Evolutionary conservation across 192 early-diverging fungal genomes (phyloP).

Genomic region (Cladochytrium replicatum): DNA sequence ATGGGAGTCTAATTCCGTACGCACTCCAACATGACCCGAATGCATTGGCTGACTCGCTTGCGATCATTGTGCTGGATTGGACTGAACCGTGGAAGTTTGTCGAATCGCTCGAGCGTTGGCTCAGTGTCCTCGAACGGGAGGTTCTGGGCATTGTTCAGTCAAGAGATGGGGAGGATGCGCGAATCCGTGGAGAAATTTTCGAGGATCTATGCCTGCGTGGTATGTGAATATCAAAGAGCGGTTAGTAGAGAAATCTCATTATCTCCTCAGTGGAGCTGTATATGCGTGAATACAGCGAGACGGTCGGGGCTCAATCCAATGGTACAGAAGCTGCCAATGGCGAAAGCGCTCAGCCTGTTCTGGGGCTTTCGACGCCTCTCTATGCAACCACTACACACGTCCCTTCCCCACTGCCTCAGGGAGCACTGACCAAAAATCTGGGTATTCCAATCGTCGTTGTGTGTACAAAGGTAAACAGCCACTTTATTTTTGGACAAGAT

Average conservation of each 20-base stretch:
- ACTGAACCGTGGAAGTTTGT: constrained; percentile 78
- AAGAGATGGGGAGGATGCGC: no score
- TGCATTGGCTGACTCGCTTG: constrained; percentile 50
- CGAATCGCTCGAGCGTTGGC: constrained; percentile 68
- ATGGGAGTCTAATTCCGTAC: constrained; percentile 58
- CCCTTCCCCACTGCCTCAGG: constrained; percentile 61
- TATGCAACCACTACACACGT: constrained; percentile 19
- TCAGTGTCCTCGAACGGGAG: constrained; percentile 50
- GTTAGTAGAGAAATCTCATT: no score
- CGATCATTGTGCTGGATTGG: constrained; percentile 85
- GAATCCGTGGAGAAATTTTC: no score
- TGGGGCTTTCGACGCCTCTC: background rate
- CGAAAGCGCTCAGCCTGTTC: no score
- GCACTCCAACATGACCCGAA: constrained; percentile 47
- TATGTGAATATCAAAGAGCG: no score
- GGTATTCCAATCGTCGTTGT: constrained; percentile 86
- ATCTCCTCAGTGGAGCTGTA: constrained; percentile 47
- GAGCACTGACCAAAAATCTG: constrained; percentile 74
- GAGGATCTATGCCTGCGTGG: no score
- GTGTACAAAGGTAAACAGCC: constrained; percentile 60
- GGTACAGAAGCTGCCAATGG: no score
- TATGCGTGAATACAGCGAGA: constrained; percentile 62
- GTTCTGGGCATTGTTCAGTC: no score
- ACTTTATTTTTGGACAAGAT: background rate
- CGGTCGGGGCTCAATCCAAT: constrained; percentile 2